Conservation (phyloP, 108 stramenopile species). For the Bacterosira constricta region DNA sequence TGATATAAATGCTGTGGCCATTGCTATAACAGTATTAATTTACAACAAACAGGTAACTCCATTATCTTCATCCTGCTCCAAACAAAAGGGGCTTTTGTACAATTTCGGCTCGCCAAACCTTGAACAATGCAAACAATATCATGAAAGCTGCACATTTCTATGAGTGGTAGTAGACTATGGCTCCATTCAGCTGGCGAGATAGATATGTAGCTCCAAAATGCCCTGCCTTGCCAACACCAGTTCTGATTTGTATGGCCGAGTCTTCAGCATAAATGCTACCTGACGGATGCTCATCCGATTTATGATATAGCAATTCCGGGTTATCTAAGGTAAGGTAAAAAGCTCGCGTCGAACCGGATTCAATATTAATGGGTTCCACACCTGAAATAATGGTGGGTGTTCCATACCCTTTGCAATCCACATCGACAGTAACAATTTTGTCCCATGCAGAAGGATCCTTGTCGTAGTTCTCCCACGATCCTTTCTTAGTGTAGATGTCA, state of each 20-base stretch:
- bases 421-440: neutral
- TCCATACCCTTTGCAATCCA: slow-evolving; percentile 7
- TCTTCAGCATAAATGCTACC: neutral
- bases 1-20: too few species aligned
- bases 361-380: neutral
- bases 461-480: slow-evolving; percentile 4
- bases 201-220: neutral
- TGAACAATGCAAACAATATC: too few species aligned
- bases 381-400: neutral
- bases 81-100: too few species aligned
- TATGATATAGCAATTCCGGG: neutral
- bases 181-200: neutral
- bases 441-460: slow-evolving; percentile 1
- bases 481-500: neutral
- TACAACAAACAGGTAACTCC: too few species aligned
- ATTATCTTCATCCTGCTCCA: too few species aligned
- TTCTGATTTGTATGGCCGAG: neutral
- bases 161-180: neutral
- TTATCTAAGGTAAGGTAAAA: neutral
- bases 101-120: too few species aligned
- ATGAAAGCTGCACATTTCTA: too few species aligned
- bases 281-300: neutral
- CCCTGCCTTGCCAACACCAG: slow-evolving; percentile 1
- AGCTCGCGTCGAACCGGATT: neutral
- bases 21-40: too few species aligned